Evolutionary conservation across 176 grass and related monocot species (phyloP), one percentile per base, ranked within the genome.

Genomic region (Otatea glauca): DNA sequence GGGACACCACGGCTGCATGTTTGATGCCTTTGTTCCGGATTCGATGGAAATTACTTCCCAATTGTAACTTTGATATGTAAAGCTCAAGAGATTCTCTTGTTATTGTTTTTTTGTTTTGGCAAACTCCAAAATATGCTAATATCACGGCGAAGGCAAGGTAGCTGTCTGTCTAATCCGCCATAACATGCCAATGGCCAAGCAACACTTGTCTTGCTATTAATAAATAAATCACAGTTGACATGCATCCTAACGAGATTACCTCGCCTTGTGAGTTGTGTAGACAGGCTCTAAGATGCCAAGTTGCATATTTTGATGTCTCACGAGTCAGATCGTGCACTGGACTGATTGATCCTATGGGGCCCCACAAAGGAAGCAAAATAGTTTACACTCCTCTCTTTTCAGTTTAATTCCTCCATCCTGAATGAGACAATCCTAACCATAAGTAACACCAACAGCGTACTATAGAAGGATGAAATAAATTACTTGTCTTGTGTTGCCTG

Each of bases 281-380:
- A 77, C 65, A 82, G 34, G 39, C 82, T 84, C 48, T 29, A 62
- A 17, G 45, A 77, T 65, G 87, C 59, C 63, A 87, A 66, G 79
- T 32, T 86, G 73, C 59, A 80, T 70, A 24, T 53, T 48, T 74
- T 71, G 50, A 35, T 76, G 69, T 70, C 84, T 15, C 70, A 70
- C 81, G 75, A 70, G 81, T 70, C 83, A 86, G 74, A 82, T 74
- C 83, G 87, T 86, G 44, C 79, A 74, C 72, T 76, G 44, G 49
- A 76, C 63, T 72, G 75, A 45, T 65, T 64, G 64, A 71, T 65
- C n/a, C 25, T 62, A 68, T 12, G 41, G 48, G 70, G 59, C 56
- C 72, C 68, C 75, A 75, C 63, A 50, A 60, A 65, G 55, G 21
- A 64, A 63, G 50, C 29, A 86, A 21, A 17, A 47, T 68, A 48